Percentiles rank a stretch among this genome's conserved stretches.
phyloP scores from a whole-genome alignment of 192 early-diverging fungal genomes.

The Coemansia brasiliensis region DNA sequence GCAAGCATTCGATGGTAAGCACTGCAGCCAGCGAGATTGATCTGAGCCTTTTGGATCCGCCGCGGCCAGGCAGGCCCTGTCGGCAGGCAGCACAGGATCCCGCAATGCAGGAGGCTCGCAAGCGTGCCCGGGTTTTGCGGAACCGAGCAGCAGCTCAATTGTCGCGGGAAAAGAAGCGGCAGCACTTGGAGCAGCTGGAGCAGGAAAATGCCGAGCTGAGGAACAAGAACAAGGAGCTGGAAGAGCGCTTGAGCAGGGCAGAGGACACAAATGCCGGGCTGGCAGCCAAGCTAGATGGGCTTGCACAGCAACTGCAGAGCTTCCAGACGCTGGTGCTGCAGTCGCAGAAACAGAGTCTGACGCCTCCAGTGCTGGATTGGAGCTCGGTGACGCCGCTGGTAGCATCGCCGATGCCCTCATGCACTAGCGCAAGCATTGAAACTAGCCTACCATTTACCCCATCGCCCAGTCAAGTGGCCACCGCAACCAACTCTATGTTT shows the following conservation, averaged over 20 bases:
- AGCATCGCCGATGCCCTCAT: constrained; percentile 23
- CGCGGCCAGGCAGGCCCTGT: constrained; percentile 46
- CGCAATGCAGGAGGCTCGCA: constrained; percentile 53
- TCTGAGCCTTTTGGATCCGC: constrained; percentile 39
- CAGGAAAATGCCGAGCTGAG: constrained; percentile 66
- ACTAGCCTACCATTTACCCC: constrained; percentile 22
- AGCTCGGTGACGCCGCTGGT: constrained; percentile 30
- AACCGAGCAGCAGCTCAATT: constrained; percentile 86
- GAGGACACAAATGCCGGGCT: constrained; percentile 37
- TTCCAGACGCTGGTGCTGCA: constrained; percentile 39
- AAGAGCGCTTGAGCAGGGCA: constrained; percentile 37
- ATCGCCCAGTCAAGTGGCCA: constrained; percentile 1
- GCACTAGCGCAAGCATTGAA: constrained; percentile 5
- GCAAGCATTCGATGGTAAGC: constrained; percentile 39
- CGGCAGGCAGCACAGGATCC: constrained; percentile 42
- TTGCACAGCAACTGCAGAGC: constrained; percentile 47
- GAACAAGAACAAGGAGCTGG: constrained; percentile 49
- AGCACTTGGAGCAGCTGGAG: constrained; percentile 78
- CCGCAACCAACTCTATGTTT: constrained; percentile 4
- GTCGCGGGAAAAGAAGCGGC: constrained; percentile 86
- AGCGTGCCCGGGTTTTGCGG: constrained; percentile 78
- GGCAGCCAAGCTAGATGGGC: constrained; percentile 34
- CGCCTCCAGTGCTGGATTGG: constrained; percentile 30
- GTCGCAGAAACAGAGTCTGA: constrained; percentile 25
- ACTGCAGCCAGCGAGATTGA: constrained; percentile 36